phyloP scores from a whole-genome alignment of 805 yeast genomes.

The Wickerhamiella brachini region DNA sequence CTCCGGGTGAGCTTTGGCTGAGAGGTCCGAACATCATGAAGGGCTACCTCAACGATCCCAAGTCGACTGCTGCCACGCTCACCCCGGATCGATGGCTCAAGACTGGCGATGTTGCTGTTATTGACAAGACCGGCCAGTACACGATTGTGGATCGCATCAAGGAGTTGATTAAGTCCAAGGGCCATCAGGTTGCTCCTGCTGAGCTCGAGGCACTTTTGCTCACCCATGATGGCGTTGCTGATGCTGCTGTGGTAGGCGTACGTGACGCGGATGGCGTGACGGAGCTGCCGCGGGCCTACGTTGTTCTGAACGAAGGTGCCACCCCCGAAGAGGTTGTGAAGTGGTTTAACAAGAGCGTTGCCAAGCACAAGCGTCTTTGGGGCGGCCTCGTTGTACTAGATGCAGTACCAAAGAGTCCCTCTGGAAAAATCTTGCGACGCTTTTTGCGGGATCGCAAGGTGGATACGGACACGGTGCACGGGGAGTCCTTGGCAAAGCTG shows the following conservation, averaged over 20 bases:
- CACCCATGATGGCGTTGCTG: slow-evolving; percentile 65
- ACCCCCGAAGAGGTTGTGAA: slow-evolving; percentile 17
- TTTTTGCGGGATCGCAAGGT: slow-evolving; percentile 28
- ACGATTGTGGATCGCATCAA: slow-evolving; percentile 48
- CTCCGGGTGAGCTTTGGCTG: slow-evolving; percentile 40
- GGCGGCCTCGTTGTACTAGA: slow-evolving; percentile 51
- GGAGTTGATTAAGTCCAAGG: slow-evolving; percentile 52
- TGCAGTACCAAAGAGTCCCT: slow-evolving; percentile 84
- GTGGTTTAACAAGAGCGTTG: slow-evolving; percentile 27
- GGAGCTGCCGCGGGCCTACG: slow-evolving; percentile 34
- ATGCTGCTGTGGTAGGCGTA: slow-evolving; percentile 79
- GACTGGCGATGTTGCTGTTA: slow-evolving; percentile 42
- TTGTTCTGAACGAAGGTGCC: slow-evolving; percentile 17
- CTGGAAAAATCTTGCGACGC: slow-evolving; percentile 91
- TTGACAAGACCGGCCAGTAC: slow-evolving; percentile 27
- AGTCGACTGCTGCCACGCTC: slow-evolving; percentile 34
- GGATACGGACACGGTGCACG: not conserved
- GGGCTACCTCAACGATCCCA: slow-evolving; percentile 36
- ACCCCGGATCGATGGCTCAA: slow-evolving; percentile 37
- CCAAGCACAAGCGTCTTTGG: slow-evolving; percentile 27
- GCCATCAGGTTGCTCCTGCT: slow-evolving; percentile 89
- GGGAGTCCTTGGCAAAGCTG: not conserved
- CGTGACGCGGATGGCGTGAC: slow-evolving; percentile 64
- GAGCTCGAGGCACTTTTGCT: slow-evolving; percentile 79
- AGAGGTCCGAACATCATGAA: slow-evolving; percentile 44